These are phyloP conservation scores for Lagenidium giganteum DNA, from an alignment of 352 stramenopile species.

Conservation along the genomic window DNA sequence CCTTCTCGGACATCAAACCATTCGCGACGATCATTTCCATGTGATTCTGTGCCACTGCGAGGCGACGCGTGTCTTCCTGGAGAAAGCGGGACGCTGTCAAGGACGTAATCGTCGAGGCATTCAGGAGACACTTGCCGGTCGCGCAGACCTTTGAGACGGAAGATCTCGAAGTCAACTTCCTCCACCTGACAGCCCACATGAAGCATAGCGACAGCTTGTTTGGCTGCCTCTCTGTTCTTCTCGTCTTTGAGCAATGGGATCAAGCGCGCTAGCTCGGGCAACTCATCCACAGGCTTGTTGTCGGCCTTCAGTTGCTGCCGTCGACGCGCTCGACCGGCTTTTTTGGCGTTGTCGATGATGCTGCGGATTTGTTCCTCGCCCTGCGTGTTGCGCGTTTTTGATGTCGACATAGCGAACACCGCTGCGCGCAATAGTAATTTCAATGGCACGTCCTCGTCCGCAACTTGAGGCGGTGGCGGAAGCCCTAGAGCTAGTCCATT, in stretches of 20 bases:
- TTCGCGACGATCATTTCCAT: not conserved
- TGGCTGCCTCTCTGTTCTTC: too few species aligned
- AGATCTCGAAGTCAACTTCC: constrained; percentile 26
- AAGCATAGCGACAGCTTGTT: constrained; percentile 17
- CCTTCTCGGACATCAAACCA: constrained; percentile 30
- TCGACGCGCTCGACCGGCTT: not conserved
- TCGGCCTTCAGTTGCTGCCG: constrained; percentile 3
- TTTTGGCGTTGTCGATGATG: constrained; percentile 35
- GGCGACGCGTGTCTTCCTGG: not conserved
- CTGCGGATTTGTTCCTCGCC: constrained; percentile 29
- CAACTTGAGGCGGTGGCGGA: too few species aligned
- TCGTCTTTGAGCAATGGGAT: not conserved
- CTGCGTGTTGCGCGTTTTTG: constrained; percentile 32
- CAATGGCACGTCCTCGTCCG: constrained; percentile 28
- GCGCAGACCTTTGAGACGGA: constrained; percentile 21
- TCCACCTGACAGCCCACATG: constrained; percentile 37
- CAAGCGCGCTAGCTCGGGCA: not conserved
- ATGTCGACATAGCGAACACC: constrained; percentile 65
- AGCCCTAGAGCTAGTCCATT: too few species aligned
- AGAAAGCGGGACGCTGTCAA: constrained; percentile 20
- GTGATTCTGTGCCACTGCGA: not conserved
- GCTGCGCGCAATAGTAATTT: constrained; percentile 53
- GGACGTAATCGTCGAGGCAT: constrained; percentile 35
- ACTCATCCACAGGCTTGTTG: constrained; percentile 2
- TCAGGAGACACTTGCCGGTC: constrained; percentile 21